phyloP scores from a whole-genome alignment of 139 green algal species.

The Pleodorina starrii region DNA sequence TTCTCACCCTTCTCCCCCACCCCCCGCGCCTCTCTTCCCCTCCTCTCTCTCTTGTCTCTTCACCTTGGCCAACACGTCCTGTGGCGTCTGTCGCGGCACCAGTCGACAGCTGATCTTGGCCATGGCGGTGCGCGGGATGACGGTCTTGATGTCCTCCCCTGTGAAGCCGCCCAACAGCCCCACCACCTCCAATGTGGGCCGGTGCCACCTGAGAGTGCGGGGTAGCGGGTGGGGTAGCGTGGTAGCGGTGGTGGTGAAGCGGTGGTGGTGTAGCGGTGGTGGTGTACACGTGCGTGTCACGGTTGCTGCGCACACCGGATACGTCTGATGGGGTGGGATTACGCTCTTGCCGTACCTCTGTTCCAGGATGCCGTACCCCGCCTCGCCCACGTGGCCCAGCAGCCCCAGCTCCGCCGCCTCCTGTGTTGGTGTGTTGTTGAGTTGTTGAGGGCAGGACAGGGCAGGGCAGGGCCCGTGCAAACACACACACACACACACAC shows the following conservation, averaged over 20 bases:
- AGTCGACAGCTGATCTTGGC: constrained; percentile 75
- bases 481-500: too few relatives aligned
- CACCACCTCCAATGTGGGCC: constrained; percentile 82
- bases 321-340: too few relatives aligned
- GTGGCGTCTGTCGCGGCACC: constrained; percentile 9
- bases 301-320: too few relatives aligned
- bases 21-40: too few relatives aligned
- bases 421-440: neutral
- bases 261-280: too few relatives aligned
- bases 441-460: too few relatives aligned
- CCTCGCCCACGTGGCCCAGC: constrained; percentile 66
- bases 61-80: constrained; percentile 10
- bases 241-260: too few relatives aligned
- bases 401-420: constrained; percentile 70
- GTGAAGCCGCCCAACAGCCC: constrained; percentile 72
- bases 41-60: too few relatives aligned
- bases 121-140: constrained; percentile 68
- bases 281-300: too few relatives aligned
- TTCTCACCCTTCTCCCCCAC: too few relatives aligned
- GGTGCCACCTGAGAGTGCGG: constrained; percentile 54
- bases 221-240: neutral
- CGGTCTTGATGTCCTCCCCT: constrained; percentile 81
- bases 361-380: constrained; percentile 74
- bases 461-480: too few relatives aligned
- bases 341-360: constrained; percentile 57